Base-by-base conservation (phyloP, 495 filamentous ascomycete species). In the Penicillium silybi region DNA sequence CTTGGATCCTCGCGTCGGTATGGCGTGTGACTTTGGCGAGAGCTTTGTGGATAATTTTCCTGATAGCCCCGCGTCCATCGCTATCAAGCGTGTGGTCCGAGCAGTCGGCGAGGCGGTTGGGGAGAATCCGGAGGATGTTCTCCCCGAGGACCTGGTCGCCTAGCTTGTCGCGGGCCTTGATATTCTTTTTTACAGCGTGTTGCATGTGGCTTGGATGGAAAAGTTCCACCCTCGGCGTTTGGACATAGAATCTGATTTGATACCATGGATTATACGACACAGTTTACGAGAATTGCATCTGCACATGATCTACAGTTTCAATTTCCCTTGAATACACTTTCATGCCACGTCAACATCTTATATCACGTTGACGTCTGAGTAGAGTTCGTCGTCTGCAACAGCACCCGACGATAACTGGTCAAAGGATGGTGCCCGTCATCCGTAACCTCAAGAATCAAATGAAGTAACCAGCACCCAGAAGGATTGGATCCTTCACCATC, bases 1-100 rank as follows among this genome's bases (percentile, higher is more conserved):
- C 34, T 71, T 98, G 40, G 93, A 98, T 58, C 92, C 93, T 4
- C 76, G 92, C 42, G 92, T 98, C 46, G 92, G 93, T 1, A 95
- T 96, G 87, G 84, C 90, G 3, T 95, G 92, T 61, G 93, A 98
- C 65, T 96, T 87, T 70, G 93, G 93, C 1, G 95, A 97, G 80
- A 96, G 90, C 65, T 97, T 97, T 70, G 89, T 97, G 58, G 91
- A 97, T 50, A 80, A 82, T 39, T 98, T 87, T 67, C 89, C 92
- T 0, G 92, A 97, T 54, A 95, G 89, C 57, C 92, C 92, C 23
- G 91, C 92, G 2, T 91, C 87, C 58, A 74, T 73, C 52, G 90
- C 90, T 3, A 78, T 96, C 27, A 84, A 80, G 70, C 70, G 69
- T 25, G 89, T 97, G 22, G 92, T 97, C 5, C 80, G 75, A 40